Conservation (phyloP, 2,329 filamentous ascomycete species). For the Colletotrichum sublineola region DNA sequence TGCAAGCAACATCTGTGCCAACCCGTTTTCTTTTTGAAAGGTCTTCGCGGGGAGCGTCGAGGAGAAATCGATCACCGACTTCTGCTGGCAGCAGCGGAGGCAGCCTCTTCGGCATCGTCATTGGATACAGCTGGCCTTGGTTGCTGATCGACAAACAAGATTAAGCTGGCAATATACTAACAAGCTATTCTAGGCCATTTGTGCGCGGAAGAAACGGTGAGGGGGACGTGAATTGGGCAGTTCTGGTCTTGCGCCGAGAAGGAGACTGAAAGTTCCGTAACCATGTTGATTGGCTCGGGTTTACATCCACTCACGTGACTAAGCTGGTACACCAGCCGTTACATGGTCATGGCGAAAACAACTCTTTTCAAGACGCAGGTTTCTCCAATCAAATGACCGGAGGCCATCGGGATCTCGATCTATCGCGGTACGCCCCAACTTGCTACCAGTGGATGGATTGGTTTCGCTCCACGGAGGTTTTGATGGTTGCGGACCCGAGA, state of each 20-base stretch:
- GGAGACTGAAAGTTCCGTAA: background rate
- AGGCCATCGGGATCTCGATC: background rate
- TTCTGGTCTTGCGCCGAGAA: background rate
- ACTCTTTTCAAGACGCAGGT: background rate
- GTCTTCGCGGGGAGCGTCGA: constrained; percentile 12
- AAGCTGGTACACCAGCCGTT: background rate
- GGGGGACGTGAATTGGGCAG: background rate
- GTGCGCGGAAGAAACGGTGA: background rate
- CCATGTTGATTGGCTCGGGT: constrained; percentile 26
- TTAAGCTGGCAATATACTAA: background rate
- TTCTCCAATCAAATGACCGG: background rate
- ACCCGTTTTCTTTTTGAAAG: constrained; percentile 44
- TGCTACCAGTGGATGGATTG: background rate
- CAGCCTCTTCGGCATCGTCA: constrained; percentile 22
- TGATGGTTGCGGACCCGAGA: background rate
- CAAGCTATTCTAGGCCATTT: background rate
- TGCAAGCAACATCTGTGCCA: constrained; percentile 46
- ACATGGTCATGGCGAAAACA: constrained; percentile 6
- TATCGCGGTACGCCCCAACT: background rate
- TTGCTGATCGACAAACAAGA: too few relatives aligned
- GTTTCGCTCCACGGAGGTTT: too few relatives aligned
- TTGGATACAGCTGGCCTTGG: background rate
- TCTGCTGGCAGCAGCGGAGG: constrained; percentile 34
- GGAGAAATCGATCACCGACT: background rate
- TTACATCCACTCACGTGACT: constrained; percentile 28